These are phyloP conservation scores for Cavenderia fasciculata DNA, from an alignment of 78 protist genomes.

Conservation along the genomic window DNA sequence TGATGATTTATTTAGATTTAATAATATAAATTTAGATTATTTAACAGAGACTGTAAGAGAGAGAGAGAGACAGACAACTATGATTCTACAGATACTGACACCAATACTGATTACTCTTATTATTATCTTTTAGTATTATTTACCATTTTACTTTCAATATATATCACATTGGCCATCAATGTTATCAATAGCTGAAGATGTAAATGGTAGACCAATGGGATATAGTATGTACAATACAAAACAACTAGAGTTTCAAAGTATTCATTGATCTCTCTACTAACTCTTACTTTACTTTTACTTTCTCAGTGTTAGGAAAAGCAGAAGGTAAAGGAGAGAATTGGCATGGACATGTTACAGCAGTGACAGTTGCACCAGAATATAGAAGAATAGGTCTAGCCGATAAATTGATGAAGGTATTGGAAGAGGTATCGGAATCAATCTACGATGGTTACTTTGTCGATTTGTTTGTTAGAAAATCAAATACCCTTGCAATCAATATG, in stretches of 20 bases:
- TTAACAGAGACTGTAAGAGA: slow-evolving; percentile 84
- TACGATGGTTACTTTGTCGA: slow-evolving; percentile 96
- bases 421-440: slow-evolving; percentile 88
- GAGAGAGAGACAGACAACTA: background rate
- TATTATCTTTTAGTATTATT: slow-evolving; percentile 78
- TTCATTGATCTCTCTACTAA: background rate
- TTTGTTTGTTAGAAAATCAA: slow-evolving; percentile 95
- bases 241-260: too few species aligned
- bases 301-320: slow-evolving; percentile 90
- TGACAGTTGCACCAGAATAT: slow-evolving; percentile 97
- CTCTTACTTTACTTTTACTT: background rate
- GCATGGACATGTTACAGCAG: slow-evolving; percentile 99
- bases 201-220: slow-evolving; percentile 90
- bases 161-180: slow-evolving; percentile 95
- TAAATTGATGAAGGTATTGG: slow-evolving; percentile 93
- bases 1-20: slow-evolving; percentile 84
- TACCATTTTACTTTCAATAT: slow-evolving; percentile 94
- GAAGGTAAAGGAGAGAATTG: slow-evolving; percentile 90
- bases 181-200: slow-evolving; percentile 82
- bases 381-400: slow-evolving; percentile 90
- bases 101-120: background rate
- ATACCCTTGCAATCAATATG: slow-evolving; percentile 93
- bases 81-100: too few species aligned
- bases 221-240: slow-evolving; percentile 77
- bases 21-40: slow-evolving; percentile 86